These are phyloP conservation scores for Mucor lusitanicus DNA, from an alignment of 371 early-diverging fungal species.

Conservation along the genomic window DNA sequence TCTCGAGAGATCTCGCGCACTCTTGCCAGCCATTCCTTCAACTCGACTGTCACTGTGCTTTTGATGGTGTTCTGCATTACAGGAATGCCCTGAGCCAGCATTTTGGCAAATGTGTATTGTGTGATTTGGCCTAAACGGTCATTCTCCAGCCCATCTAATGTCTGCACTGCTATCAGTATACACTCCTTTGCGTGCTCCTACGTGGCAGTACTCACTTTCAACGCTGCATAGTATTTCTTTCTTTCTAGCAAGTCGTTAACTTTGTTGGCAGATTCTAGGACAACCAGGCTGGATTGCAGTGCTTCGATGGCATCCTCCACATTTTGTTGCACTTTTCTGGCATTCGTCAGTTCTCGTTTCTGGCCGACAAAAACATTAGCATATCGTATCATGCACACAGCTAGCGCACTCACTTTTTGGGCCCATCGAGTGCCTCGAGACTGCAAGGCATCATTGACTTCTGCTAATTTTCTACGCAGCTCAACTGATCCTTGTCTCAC, in stretches of 20 bases:
- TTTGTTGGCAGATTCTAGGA: constrained; percentile 87
- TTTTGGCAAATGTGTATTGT: constrained; percentile 77
- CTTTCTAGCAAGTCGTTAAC: constrained; percentile 81
- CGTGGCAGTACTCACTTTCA: constrained; percentile 57
- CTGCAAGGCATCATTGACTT: constrained; percentile 86
- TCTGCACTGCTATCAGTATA: constrained; percentile 41
- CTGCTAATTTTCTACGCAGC: constrained; percentile 81
- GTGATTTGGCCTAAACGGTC: constrained; percentile 69
- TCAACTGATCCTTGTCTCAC: constrained; percentile 87
- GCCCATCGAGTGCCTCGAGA: constrained; percentile 75
- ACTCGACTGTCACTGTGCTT: constrained; percentile 80
- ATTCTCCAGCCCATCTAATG: constrained; percentile 76
- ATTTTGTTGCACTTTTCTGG: constrained; percentile 83
- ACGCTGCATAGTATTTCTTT: constrained; percentile 88
- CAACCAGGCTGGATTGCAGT: constrained; percentile 81
- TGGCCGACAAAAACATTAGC: constrained; percentile 28
- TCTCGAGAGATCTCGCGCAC: constrained; percentile 81
- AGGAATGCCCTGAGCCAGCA: constrained; percentile 85
- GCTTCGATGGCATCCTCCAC: constrained; percentile 86
- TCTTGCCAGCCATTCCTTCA: constrained; percentile 92
- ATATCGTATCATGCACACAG: background rate
- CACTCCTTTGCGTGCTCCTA: background rate
- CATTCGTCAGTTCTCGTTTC: constrained; percentile 89
- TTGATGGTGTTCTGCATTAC: constrained; percentile 82
- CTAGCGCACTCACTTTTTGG: constrained; percentile 61